phyloP scores from a whole-genome alignment of 495 filamentous ascomycete genomes.

The Umbilicaria muhlenbergii region DNA sequence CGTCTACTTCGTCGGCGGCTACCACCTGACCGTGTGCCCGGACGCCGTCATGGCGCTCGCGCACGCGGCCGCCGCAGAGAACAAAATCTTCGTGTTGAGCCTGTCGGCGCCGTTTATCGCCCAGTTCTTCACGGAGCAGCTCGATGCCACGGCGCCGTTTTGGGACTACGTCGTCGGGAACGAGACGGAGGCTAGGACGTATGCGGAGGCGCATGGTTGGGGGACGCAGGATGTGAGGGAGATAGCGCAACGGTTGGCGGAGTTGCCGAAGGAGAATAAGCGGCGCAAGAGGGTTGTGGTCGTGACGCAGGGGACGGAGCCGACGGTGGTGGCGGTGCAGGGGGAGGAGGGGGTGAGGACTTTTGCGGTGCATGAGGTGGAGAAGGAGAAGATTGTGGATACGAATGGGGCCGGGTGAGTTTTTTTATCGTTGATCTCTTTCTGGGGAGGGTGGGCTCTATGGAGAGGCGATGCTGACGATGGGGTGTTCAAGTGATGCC shows the following conservation, averaged over 20 bases:
- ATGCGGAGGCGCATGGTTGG: conserved; percentile 60
- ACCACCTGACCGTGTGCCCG: conserved; percentile 77
- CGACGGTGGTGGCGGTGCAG: conserved; percentile 62
- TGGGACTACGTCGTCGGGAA: conserved; percentile 96
- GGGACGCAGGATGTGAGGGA: conserved; percentile 62
- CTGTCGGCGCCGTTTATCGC: conserved; percentile 90
- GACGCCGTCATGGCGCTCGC: conserved; percentile 77
- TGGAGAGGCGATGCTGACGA: conserved; percentile 6
- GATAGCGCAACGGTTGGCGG: conserved; percentile 74
- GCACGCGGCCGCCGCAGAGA: conserved; percentile 70
- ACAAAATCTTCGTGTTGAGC: conserved; percentile 85
- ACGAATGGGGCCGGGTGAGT: conserved; percentile 83
- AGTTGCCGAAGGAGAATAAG: conserved; percentile 79
- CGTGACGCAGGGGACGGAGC: conserved; percentile 84
- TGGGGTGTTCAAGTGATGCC: conserved; percentile 55
- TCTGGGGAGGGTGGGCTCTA: not conserved
- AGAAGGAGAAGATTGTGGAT: conserved; percentile 65
- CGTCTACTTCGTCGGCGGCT: conserved; percentile 86
- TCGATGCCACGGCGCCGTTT: conserved; percentile 73
- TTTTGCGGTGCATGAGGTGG: conserved; percentile 65
- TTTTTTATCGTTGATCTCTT: not conserved
- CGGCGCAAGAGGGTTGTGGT: conserved; percentile 66
- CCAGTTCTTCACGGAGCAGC: conserved; percentile 92
- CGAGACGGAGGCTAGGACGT: conserved; percentile 81
- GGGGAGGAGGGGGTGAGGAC: conserved; percentile 55